Conservation (phyloP, 306 rosid species). For the Sophora flavescens region DNA sequence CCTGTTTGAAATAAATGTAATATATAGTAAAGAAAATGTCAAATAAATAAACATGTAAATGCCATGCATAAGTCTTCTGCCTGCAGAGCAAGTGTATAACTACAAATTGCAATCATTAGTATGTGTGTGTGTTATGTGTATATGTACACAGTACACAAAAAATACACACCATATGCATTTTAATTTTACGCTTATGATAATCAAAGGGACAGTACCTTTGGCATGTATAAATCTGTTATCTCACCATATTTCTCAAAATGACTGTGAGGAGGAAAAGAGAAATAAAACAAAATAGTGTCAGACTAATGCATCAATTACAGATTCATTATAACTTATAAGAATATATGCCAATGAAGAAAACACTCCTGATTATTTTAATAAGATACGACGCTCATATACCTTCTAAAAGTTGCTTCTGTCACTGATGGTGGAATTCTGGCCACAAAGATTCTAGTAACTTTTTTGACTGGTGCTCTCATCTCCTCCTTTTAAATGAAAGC, state of each 20-base stretch:
- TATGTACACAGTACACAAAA: neutral
- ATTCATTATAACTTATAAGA: neutral
- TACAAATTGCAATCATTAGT: neutral
- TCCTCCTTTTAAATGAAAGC: slow-evolving; percentile 76
- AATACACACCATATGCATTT: slow-evolving; percentile 30
- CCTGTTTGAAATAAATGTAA: slow-evolving; percentile 60
- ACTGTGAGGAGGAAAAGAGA: slow-evolving; percentile 55
- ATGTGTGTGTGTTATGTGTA: neutral
- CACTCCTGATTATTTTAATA: neutral
- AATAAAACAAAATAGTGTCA: slow-evolving; percentile 1
- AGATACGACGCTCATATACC: slow-evolving; percentile 57
- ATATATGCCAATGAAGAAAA: slow-evolving; percentile 3
- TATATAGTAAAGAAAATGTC: slow-evolving; percentile 7
- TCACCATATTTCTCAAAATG: slow-evolving; percentile 99
- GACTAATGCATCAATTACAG: neutral
- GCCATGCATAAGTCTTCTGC: neutral
- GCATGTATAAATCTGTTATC: slow-evolving; percentile 95
- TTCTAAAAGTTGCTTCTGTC: slow-evolving; percentile 81
- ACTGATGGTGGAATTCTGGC: slow-evolving; percentile 94
- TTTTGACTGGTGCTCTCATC: slow-evolving; percentile 88
- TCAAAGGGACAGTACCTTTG: slow-evolving; percentile 70
- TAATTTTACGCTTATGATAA: slow-evolving; percentile 18
- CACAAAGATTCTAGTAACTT: slow-evolving; percentile 92
- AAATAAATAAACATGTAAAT: slow-evolving; percentile 1
- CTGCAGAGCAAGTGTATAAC: slow-evolving; percentile 2